Base-by-base conservation (phyloP, 2,329 filamentous ascomycete genomes). In the Phialocephala subalpina region DNA sequence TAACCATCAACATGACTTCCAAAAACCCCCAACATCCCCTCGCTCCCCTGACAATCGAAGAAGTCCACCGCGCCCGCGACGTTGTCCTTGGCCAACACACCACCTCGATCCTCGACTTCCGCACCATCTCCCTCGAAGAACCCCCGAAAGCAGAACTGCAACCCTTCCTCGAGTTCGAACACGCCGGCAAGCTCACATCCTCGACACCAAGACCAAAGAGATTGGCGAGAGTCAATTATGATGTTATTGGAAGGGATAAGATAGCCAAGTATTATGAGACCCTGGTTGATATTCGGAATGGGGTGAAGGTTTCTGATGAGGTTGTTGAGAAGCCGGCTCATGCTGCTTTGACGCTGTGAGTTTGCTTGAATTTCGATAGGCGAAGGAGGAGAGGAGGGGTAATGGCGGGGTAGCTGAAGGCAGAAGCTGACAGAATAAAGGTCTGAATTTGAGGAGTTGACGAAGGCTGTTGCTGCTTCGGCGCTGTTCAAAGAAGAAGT, bases 91-190 rank as follows among this genome's bases (percentile, higher is more conserved):
- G 56, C 40, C n/a, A 58, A 57, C 58, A 68, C n/a, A 58, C 58
- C n/a, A 58, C 56, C n/a, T 66, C 64, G n/a, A 83, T 83, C 6
- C 80, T 89, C 52, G 83, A 87, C 59, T 90, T 88, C 81, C 89
- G 89, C 73, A 80, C 82, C 27, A 80, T 90, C n/a, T 89, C 82
- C 14, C 78, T 88, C 9, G 78, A 82, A 42, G 85, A 88, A 72
- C 84, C 86, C 2, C 76, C 81, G 4, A 88, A 88, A 77, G 73
- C 75, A 8, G 78, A 83, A 57, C 79, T 86, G 4, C 72, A 82
- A 29, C 79, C 78, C 2, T 87, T 84, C 70, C 75, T 87, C 35
- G 79, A 80, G 16, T 80, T 81, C 4, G 81, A 84, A 70, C 78
- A 82, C 58, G 75, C 74, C 8, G 80, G 80, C 0, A 69, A 72